phyloP scores from a whole-genome alignment of 345 rosid genomes.

The Eucalyptus cloeziana region DNA sequence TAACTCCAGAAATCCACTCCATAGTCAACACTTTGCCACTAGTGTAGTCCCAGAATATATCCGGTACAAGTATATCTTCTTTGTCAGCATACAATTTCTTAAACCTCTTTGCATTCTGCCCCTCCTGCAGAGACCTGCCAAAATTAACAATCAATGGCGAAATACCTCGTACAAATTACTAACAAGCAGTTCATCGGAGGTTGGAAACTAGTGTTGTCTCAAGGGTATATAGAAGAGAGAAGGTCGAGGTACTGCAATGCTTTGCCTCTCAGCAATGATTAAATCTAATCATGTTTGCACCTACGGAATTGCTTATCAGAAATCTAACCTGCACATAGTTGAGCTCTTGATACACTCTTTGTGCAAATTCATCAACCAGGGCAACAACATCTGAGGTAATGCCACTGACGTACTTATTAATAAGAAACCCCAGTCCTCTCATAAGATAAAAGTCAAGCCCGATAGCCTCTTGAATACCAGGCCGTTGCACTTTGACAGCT shows the following conservation, averaged over 20 bases:
- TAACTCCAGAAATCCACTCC: slow-evolving; percentile 98
- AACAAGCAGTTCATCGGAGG: neutral
- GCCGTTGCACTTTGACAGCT: slow-evolving; percentile 95
- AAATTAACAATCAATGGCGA: slow-evolving; percentile 31
- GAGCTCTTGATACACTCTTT: slow-evolving; percentile 84
- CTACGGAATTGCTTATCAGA: neutral
- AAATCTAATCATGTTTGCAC: neutral
- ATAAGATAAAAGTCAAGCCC: slow-evolving; percentile 86
- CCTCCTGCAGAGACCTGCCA: slow-evolving; percentile 77
- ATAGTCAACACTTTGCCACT: slow-evolving; percentile 82
- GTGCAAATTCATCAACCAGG: slow-evolving; percentile 78
- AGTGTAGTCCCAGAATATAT: slow-evolving; percentile 92
- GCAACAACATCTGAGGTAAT: slow-evolving; percentile 72
- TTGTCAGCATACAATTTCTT: slow-evolving; percentile 85
- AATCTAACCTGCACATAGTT: slow-evolving; percentile 78
- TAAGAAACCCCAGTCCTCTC: slow-evolving; percentile 56
- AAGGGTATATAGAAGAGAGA: neutral
- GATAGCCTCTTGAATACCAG: slow-evolving; percentile 79
- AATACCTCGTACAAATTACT: neutral
- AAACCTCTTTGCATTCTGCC: slow-evolving; percentile 82
- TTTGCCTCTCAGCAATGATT: neutral
- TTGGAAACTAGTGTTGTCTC: neutral
- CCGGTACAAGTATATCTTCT: slow-evolving; percentile 83
- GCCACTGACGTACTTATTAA: slow-evolving; percentile 57
- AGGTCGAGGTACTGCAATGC: neutral